A percentile compares a stretch with the other conserved stretches of the same genome.
These are phyloP conservation scores for Kodamaea hsintzibuensis DNA, from an alignment of 805 yeast species.

Conservation along the genomic window DNA sequence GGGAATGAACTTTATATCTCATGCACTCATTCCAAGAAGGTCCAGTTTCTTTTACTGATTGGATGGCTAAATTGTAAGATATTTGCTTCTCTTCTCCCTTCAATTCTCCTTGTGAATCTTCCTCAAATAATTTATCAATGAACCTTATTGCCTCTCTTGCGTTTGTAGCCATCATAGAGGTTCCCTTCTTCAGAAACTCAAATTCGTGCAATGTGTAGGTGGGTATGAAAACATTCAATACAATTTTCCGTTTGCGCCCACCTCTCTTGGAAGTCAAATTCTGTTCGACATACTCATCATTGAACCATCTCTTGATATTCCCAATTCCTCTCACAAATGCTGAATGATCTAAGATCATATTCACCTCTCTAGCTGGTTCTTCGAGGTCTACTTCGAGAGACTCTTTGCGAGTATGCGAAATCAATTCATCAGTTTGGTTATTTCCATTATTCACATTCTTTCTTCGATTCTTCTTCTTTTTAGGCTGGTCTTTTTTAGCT, in stretches of 20 bases:
- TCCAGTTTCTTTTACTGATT: constrained; percentile 45
- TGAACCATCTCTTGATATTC: constrained; percentile 63
- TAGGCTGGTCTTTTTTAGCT: background rate
- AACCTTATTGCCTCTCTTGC: constrained; percentile 66
- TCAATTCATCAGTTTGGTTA: constrained; percentile 6
- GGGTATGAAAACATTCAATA: constrained; percentile 50
- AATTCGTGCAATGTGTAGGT: constrained; percentile 39
- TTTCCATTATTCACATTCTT: background rate
- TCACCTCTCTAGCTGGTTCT: constrained; percentile 14
- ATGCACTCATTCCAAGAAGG: constrained; percentile 53
- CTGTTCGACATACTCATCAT: constrained; percentile 33
- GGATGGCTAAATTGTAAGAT: constrained; percentile 28
- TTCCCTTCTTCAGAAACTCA: constrained; percentile 38
- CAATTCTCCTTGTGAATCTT: constrained; percentile 11
- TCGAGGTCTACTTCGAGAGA: background rate
- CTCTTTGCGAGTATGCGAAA: background rate
- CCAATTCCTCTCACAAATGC: constrained; percentile 71
- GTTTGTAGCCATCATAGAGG: constrained; percentile 57
- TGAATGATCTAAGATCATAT: constrained; percentile 64
- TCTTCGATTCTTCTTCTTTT: constrained; percentile 1
- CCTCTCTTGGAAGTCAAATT: constrained; percentile 18
- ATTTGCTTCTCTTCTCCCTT: constrained; percentile 8
- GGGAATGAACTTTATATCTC: constrained; percentile 46
- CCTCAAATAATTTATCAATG: constrained; percentile 49
- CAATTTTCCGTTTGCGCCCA: constrained; percentile 17